phyloP scores from a whole-genome alignment of 768 basidiomycete species.

The Termitomyces bulborhizus region DNA sequence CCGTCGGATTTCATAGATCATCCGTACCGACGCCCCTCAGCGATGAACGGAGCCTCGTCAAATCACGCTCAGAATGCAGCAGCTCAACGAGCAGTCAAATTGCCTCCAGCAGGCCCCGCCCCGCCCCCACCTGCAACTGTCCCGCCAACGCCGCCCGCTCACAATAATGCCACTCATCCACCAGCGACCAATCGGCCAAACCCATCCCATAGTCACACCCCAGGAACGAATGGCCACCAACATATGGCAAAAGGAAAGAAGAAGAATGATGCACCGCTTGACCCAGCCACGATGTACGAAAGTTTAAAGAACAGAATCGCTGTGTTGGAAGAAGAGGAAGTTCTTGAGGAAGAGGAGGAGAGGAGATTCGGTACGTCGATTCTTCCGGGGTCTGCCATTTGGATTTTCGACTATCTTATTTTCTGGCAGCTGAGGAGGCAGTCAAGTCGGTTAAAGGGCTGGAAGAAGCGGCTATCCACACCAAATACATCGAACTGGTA shows the following conservation, averaged over 20 bases:
- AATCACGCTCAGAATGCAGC: slow-evolving; percentile 26
- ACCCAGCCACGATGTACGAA: slow-evolving; percentile 85
- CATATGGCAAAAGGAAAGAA: slow-evolving; percentile 59
- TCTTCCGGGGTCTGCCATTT: background rate
- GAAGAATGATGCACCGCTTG: slow-evolving; percentile 65
- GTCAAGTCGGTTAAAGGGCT: slow-evolving; percentile 80
- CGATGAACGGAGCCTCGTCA: slow-evolving; percentile 45
- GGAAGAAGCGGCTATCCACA: slow-evolving; percentile 76
- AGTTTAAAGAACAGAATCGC: slow-evolving; percentile 85
- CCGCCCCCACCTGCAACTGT: slow-evolving; percentile 56
- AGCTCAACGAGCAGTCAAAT: slow-evolving; percentile 38
- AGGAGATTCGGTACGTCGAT: slow-evolving; percentile 57
- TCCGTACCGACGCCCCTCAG: slow-evolving; percentile 15
- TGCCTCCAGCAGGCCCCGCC: slow-evolving; percentile 51
- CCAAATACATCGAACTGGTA: slow-evolving; percentile 87
- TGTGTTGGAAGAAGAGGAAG: slow-evolving; percentile 83
- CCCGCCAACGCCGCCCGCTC: slow-evolving; percentile 49
- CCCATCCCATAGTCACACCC: slow-evolving; percentile 25
- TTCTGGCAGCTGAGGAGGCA: slow-evolving; percentile 71
- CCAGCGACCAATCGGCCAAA: slow-evolving; percentile 22
- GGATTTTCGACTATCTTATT: slow-evolving; percentile 13
- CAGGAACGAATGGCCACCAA: slow-evolving; percentile 37
- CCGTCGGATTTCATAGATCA: slow-evolving; percentile 12
- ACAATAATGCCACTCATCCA: slow-evolving; percentile 26
- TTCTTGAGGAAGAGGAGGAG: slow-evolving; percentile 84